Evolutionary conservation across 306 rosid species (phyloP), one percentile per base, ranked within the genome.

Genomic region (Citrullus amarus): DNA sequence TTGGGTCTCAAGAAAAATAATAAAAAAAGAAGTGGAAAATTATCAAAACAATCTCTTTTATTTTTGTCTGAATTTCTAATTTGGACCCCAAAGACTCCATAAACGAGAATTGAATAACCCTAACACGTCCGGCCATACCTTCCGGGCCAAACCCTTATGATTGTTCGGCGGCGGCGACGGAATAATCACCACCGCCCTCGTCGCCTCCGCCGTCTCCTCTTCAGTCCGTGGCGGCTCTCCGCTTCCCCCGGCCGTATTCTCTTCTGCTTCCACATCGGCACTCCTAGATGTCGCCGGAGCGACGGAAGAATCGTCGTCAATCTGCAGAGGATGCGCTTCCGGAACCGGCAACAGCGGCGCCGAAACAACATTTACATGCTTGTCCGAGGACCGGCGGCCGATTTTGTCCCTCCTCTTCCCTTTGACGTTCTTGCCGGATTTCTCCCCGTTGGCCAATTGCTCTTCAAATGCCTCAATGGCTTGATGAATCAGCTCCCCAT

Each of bases 31-130:
- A 82, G 55, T 10, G 57, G 34, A 30, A 75, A 66, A 60, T 36
- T 60, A 50, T 70, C 76, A 41, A 72, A 81, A 39, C 63, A 34
- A n/a, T 8, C 39, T 17, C 41, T 36, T 6, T 53, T 9, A 14
- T 34, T 70, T 50, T 36, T 16, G 44, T 32, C 41, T 32, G 32
- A 55, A 75, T 70, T 85, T 81, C 61, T 79, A 88, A 88, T 83
- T 85, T 86, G 93, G 91, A 90, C 90, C 76, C 93, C 93, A 90
- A 88, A 90, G 89, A 81, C 65, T 85, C 93, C 93, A 90, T 54
- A 90, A 85, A 81, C 93, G 93, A 51, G 88, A 90, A 85, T 88
- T 90, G 76, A 90, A 82, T 80, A 90, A 68, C 36, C 90, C 91
- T 81, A 90, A 69, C 86, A 90, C 89, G 86, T 90, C 91, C 93